Evolutionary conservation across 495 filamentous ascomycete genomes (phyloP), one percentile per base, ranked within the genome.

Genomic region (Tuber magnatum): DNA sequence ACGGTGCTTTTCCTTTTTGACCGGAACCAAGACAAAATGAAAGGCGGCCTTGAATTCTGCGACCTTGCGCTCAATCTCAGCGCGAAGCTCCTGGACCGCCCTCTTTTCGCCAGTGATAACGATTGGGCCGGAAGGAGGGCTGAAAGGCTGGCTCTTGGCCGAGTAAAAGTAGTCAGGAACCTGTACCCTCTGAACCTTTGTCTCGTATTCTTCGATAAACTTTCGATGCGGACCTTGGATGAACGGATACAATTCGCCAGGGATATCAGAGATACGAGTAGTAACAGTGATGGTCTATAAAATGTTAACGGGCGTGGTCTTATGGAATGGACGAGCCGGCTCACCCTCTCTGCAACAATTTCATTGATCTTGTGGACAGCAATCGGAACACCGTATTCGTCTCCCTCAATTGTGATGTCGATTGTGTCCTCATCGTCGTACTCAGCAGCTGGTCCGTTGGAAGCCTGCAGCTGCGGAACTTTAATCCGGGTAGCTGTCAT

Each of bases 231-330:
- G 88, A 39, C 94, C 94, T 39, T 92, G 91, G 83, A 99, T 92
- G 86, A 98, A 98, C 22, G 94, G 96, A 84, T 93, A 99, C 83
- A 92, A 96, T 82, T 97, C 93, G 32, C 94, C 90, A 3, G 94
- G 94, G 75, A 97, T 91, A 24, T 91, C 88, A 83, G 90, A 91
- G 76, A 99, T 83, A 48, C 90, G 89, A 43, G 92, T 83, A 83
- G 87, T 94, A 81, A 94, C 90, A 79, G 89, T 93, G 28, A 93
- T 91, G 28, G 91, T 73, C 81, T 82, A 74, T 6, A 68, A 35
- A 24, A 73, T 43, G 3, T 22, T 41, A 39, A 51, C 18, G 7
- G 41, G n/a, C 40, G 18, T 24, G 43, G 46, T 8, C 38, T 46
- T 46, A 39, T 74, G 24, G 35, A n/a, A 35, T 44, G 16, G 20